These are phyloP conservation scores for Aspergillus thermomutatus DNA, from an alignment of 2,329 filamentous ascomycete species.

Conservation along the genomic window DNA sequence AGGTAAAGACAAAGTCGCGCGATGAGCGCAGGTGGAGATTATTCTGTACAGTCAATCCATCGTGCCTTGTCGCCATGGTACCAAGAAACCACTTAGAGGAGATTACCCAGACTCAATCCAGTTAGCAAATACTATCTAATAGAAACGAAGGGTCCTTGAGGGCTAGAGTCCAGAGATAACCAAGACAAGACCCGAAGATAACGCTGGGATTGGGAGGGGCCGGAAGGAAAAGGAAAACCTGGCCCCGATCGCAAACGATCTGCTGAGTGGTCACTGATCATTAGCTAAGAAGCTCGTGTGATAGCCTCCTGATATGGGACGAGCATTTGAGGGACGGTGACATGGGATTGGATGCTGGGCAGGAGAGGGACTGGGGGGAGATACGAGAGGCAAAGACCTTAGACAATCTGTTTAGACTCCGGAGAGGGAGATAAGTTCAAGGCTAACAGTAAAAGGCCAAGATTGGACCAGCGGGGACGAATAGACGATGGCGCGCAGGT, in stretches of 20 bases:
- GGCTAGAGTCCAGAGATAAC: too few species aligned
- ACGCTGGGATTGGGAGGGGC: not conserved
- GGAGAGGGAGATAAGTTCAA: not conserved
- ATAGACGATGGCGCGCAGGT: not conserved
- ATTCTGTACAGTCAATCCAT: not conserved
- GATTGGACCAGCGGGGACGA: not conserved
- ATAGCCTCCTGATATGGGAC: not conserved
- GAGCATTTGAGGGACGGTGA: too few species aligned
- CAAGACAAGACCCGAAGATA: not conserved
- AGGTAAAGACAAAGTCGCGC: not conserved
- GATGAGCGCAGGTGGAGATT: not conserved
- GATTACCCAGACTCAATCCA: not conserved
- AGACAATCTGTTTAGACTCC: too few species aligned
- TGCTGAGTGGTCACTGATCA: not conserved
- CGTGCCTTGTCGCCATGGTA: too few species aligned
- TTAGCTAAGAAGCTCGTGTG: not conserved
- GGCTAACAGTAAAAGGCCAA: not conserved
- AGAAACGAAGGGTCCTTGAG: too few species aligned
- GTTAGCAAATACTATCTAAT: not conserved
- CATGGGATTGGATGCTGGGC: not conserved
- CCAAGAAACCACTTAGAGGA: not conserved
- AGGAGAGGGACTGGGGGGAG: not conserved
- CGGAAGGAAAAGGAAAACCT: not conserved
- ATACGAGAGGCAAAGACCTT: not conserved
- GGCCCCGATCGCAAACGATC: too few species aligned